Evolutionary conservation across 2,329 filamentous ascomycete species (phyloP), one percentile per base, ranked within the genome.

Genomic region (Arachnomyces sp.): DNA sequence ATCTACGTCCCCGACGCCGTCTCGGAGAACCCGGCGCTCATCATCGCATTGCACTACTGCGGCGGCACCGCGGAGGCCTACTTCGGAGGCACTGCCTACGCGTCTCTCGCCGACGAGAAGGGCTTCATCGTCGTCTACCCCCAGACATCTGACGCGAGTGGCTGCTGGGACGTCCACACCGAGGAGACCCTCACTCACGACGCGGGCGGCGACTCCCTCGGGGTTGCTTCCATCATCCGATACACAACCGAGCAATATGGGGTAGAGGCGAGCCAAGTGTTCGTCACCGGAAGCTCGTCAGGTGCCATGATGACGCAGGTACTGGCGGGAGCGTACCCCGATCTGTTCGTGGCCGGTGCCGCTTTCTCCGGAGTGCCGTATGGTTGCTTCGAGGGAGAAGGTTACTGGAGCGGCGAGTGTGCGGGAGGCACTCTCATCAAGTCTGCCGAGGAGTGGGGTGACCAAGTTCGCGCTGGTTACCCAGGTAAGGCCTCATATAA

Each of bases 301-400:
- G 72, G 72, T 29, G 73, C 64, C 18, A 76, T 76, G 72, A 75
- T 76, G 71, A 74, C 72, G 7, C 68, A 71, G 43, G 67, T 73
- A 13, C 59, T 76, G 31, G 56, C 68, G 1, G 71, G 67, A 2
- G 61, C 68, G 3, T 76, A 76, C 48, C 73, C 72, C 2, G 71
- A 74, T 17, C 52, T 75, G 17, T 74, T 74, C 49, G 66, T 65
- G 1, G 73, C 70, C 2, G 71, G 68, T 0, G 64, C 67, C 7
- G 63, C 67, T 2, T 75, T 71, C 46, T 69, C 70, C 2, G 73
- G 74, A 25, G 72, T 74, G 1, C 67, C 74, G 0, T 72, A 70
- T 17, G 73, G 70, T 3, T 77, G 75, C 52, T 77, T 73, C 45
- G 40, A 49, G 33, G 58, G 54, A 1, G 60, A 16, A 12, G 12